A percentile compares a stretch with the other conserved stretches of the same genome.
Evolutionary conservation across 495 filamentous ascomycete species (phyloP).

Genomic region (Penicillium ochrochloron): DNA sequence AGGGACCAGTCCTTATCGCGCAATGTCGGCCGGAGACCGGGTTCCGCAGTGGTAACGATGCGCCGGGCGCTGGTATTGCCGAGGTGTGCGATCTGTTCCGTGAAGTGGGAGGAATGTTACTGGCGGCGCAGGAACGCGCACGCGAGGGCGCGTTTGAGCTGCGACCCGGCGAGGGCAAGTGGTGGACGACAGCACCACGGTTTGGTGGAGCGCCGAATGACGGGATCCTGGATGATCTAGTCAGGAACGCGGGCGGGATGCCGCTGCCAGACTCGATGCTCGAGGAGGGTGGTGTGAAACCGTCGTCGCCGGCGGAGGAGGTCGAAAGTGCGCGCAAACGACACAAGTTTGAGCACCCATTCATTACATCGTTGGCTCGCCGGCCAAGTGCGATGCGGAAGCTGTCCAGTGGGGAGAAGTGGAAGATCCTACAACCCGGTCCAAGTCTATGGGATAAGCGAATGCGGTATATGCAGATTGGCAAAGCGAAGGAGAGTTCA

Average conservation of each 20-base stretch:
- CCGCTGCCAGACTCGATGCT: conserved; percentile 34
- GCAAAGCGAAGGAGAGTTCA: conserved; percentile 53
- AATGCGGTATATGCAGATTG: conserved; percentile 72
- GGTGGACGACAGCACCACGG: conserved; percentile 76
- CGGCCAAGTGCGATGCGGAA: conserved; percentile 39
- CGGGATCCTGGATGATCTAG: conserved; percentile 59
- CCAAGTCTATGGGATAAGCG: conserved; percentile 77
- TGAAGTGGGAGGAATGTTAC: conserved; percentile 73
- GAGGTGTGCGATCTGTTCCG: conserved; percentile 71
- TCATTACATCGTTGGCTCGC: conserved; percentile 39
- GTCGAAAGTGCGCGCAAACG: conserved; percentile 45
- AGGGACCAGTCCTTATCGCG: conserved; percentile 69
- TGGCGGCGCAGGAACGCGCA: conserved; percentile 81
- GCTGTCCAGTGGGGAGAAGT: conserved; percentile 44
- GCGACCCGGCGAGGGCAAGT: conserved; percentile 72
- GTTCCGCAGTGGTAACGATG: conserved; percentile 48
- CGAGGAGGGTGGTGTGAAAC: conserved; percentile 26
- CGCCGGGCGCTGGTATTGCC: conserved; percentile 51
- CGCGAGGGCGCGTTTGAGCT: conserved; percentile 70
- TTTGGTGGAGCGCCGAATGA: conserved; percentile 78
- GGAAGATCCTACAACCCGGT: conserved; percentile 63
- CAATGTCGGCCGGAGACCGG: conserved; percentile 62
- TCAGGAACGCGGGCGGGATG: conserved; percentile 29
- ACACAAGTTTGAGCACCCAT: conserved; percentile 42
- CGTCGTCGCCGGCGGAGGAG: conserved; percentile 20